These are phyloP conservation scores for Diaporthe nobilis DNA, from an alignment of 2,329 filamentous ascomycete species.

Conservation along the genomic window DNA sequence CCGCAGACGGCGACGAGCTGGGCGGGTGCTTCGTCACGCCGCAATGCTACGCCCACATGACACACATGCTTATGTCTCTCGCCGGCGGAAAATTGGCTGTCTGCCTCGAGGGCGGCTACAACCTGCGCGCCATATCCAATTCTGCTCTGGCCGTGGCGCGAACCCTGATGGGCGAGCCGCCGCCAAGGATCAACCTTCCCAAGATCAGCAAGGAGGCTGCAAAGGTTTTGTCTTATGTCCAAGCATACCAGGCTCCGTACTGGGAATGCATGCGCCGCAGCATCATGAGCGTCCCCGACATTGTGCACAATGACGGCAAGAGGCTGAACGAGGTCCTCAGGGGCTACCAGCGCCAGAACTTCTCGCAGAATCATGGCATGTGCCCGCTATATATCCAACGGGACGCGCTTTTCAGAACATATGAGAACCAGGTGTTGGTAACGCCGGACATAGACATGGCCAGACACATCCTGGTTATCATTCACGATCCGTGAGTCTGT, in stretches of 20 bases:
- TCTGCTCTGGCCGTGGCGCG: constrained; percentile 92
- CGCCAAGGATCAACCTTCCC: constrained; percentile 71
- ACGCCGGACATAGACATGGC: constrained; percentile 78
- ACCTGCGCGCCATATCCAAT: constrained; percentile 90
- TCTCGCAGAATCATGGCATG: constrained; percentile 84
- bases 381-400: constrained; percentile 84
- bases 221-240: constrained; percentile 70
- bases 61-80: constrained; percentile 97
- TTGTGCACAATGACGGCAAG: constrained; percentile 67
- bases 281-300: constrained; percentile 66
- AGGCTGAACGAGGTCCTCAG: constrained; percentile 86
- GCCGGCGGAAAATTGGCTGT: constrained; percentile 90
- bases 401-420: constrained; percentile 79
- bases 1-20: constrained; percentile 91
- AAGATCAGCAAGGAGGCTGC: constrained; percentile 71
- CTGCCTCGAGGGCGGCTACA: constrained; percentile 96
- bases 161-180: constrained; percentile 96
- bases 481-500: constrained; percentile 85
- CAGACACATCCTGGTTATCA: constrained; percentile 82
- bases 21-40: constrained; percentile 95
- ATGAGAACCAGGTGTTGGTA: constrained; percentile 88
- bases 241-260: constrained; percentile 75
- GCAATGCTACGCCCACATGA: constrained; percentile 96
- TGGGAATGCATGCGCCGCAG: constrained; percentile 91
- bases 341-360: constrained; percentile 78